Evolutionary conservation across 1,284 basidiomycete species (phyloP), one percentile per base, ranked within the genome.

Genomic region (Volvariella volvacea): DNA sequence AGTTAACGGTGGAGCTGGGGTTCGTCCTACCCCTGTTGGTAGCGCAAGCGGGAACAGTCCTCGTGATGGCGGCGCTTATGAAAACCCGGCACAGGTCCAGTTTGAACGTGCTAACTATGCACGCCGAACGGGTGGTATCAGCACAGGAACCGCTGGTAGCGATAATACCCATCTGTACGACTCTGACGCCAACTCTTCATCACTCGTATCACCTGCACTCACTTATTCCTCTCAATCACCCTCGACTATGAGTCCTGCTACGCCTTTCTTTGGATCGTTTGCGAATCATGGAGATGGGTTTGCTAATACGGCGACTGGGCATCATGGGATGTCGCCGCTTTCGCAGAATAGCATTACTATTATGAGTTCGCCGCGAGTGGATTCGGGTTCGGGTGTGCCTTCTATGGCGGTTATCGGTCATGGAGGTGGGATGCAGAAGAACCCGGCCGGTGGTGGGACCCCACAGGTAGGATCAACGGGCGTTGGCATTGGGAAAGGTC

Each of bases 231-330:
- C 74, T 33, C 71, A 76, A 44, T 73, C 78, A 19, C 73, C 77
- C 3, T 74, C 73, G 28, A 78, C 75, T n/a, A 62, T 80, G 43
- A 80, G 78, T 52, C 78, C 78, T 14, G 71, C 75, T 4, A 80
- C 78, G 9, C 78, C 78, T 3, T 80, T 78, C 60, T 76, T 80
- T 56, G 67, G 67, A 19, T 66, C 68, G 17, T 73, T 74, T 48
- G 59, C 50, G 41, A 58, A 50, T 45, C 55, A 60, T 38, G 42
- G 45, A 20, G 61, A 60, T 9, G 55, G 54, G 15, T 57, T 57
- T 43, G 58, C 57, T 25, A 40, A 40, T 19, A 15, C 19, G 16
- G 44, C n/a, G n/a, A n/a, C 3, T 22, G 6, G 21, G 9, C 39
- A 45, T 40, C 39, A 45, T 40, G 43, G 36, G 12, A 28, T 28